Conservation (phyloP, 352 stramenopile genomes). For the Hyaloperonospora arabidopsidis region DNA sequence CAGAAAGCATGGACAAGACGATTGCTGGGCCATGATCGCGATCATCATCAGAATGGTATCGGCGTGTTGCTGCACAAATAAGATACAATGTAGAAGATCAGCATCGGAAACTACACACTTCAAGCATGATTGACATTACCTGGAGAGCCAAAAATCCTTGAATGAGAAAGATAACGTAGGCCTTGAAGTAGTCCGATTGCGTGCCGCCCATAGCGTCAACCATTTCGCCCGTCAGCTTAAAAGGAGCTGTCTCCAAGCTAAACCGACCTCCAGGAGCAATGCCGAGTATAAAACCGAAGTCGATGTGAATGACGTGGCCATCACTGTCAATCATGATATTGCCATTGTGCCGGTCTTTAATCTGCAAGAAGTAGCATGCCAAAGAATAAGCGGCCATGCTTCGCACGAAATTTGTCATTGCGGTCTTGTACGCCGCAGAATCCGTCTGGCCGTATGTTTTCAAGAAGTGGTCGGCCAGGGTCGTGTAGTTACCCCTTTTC, state of each 20-base stretch:
- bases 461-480: constrained; percentile 87
- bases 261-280: constrained; percentile 92
- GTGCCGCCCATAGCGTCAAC: constrained; percentile 94
- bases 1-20: constrained; percentile 93
- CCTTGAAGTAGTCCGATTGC: constrained; percentile 88
- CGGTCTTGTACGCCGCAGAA: constrained; percentile 82
- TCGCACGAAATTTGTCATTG: constrained; percentile 95
- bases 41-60: constrained; percentile 95
- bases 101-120: constrained; percentile 1
- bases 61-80: constrained; percentile 62
- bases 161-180: constrained; percentile 96
- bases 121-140: constrained; percentile 25
- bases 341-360: constrained; percentile 99
- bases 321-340: constrained; percentile 99
- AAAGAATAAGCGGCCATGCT: constrained; percentile 98
- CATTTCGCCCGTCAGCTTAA: constrained; percentile 98
- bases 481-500: constrained; percentile 78
- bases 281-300: constrained; percentile 99
- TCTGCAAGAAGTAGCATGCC: constrained; percentile 94
- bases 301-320: constrained; percentile 97
- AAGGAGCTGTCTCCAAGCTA: constrained; percentile 94
- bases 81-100: constrained; percentile 12
- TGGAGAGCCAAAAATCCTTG: constrained; percentile 95
- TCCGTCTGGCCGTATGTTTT: constrained; percentile 87
- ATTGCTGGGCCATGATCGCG: constrained; percentile 93